These are phyloP conservation scores for Alternaria conjuncta DNA, from an alignment of 2,329 filamentous ascomycete species.

Conservation along the genomic window DNA sequence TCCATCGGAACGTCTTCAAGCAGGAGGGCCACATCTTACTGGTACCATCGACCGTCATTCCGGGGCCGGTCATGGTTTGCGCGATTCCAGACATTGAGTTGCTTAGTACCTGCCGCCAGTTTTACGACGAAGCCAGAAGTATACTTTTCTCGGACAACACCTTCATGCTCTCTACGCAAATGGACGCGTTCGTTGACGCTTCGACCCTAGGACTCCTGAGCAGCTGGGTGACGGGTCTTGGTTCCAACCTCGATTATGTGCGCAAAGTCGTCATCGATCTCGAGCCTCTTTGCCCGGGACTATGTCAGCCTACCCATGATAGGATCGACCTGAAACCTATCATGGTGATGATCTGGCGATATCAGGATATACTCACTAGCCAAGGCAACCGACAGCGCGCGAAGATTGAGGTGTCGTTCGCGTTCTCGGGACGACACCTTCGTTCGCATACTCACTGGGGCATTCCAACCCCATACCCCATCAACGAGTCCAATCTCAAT, in stretches of 20 bases:
- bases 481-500: background rate
- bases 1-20: background rate
- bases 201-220: background rate
- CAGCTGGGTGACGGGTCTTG: background rate
- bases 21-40: background rate
- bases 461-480: background rate
- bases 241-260: background rate
- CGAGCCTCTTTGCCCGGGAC: background rate
- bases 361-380: background rate
- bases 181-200: background rate
- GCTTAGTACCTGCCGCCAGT: slow-evolving; percentile 1
- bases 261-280: background rate
- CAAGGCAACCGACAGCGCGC: background rate
- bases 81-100: background rate
- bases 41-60: background rate
- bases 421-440: background rate
- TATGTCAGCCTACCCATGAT: background rate
- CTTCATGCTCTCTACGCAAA: background rate
- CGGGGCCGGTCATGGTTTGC: background rate
- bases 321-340: background rate
- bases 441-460: background rate
- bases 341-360: background rate
- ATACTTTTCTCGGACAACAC: background rate
- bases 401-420: background rate
- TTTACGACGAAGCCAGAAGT: background rate